A percentile compares a stretch with the other conserved stretches of the same genome.
Conservation (phyloP, 140 eudicot genomes). For the Cichorium intybus region DNA sequence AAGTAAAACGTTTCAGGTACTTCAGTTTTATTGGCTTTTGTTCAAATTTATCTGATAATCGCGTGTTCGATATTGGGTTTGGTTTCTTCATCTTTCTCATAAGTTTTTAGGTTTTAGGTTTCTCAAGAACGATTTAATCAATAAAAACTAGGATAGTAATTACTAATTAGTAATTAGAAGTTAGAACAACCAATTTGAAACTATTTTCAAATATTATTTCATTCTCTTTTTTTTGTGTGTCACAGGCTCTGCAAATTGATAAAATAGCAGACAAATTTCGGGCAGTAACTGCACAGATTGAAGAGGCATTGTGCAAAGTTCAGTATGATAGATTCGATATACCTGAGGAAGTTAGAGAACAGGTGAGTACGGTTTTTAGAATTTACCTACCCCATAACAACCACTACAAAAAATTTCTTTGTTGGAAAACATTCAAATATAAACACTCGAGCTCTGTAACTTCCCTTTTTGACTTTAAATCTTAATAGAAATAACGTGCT, state of each 20-base stretch:
- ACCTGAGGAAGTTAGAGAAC: constrained; percentile 83
- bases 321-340: constrained; percentile 57
- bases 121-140: too few relatives aligned
- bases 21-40: background rate
- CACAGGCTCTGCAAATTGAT: constrained; percentile 64
- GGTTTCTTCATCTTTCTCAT: background rate
- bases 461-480: background rate
- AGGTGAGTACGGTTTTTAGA: too few relatives aligned
- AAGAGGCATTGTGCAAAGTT: constrained; percentile 70
- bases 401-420: too few relatives aligned
- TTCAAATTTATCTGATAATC: background rate
- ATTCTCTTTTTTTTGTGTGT: background rate
- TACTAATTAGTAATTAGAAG: too few relatives aligned
- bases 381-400: too few relatives aligned
- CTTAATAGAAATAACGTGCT: too few relatives aligned
- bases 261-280: constrained; percentile 57
- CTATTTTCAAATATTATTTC: too few relatives aligned
- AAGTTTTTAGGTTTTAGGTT: background rate
- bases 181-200: too few relatives aligned
- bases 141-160: too few relatives aligned
- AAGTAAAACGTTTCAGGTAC: constrained; percentile 68
- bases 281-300: constrained; percentile 56
- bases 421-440: too few relatives aligned
- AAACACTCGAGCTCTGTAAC: too few relatives aligned
- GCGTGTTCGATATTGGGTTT: background rate